Percentiles rank a stretch among this genome's conserved stretches.
These are phyloP conservation scores for Evernia prunastri DNA, from an alignment of 495 filamentous ascomycete species.

Conservation along the genomic window DNA sequence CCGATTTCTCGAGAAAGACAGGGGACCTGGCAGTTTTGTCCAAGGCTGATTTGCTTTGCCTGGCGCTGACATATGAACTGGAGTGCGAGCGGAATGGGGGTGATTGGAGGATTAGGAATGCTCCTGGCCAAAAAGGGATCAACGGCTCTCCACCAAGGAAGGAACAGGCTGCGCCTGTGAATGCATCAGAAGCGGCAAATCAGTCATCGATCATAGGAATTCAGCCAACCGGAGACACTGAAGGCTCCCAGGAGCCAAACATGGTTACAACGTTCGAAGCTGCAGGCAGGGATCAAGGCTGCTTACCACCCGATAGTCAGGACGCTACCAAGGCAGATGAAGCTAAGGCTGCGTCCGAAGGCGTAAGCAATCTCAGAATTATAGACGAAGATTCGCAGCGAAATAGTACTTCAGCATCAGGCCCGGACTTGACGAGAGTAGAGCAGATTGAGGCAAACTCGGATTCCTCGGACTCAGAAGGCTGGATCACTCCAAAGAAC, in stretches of 20 bases:
- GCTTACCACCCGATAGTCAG: not conserved
- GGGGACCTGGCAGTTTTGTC: slow-evolving; percentile 85
- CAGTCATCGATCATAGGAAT: not conserved
- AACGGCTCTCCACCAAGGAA: slow-evolving; percentile 15
- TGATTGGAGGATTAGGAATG: slow-evolving; percentile 71
- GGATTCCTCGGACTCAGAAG: slow-evolving; percentile 59
- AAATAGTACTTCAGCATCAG: slow-evolving; percentile 17
- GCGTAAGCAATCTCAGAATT: not conserved
- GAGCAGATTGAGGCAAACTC: slow-evolving; percentile 33
- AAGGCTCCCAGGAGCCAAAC: not conserved
- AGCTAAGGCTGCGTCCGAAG: not conserved
- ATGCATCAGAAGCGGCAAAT: not conserved
- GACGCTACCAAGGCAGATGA: not conserved
- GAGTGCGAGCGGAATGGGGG: slow-evolving; percentile 79
- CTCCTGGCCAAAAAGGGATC: slow-evolving; percentile 61
- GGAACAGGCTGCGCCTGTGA: slow-evolving; percentile 5
- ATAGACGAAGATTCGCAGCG: not conserved
- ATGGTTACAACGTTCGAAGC: not conserved
- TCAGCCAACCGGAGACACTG: not conserved
- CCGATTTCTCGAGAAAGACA: slow-evolving; percentile 80
- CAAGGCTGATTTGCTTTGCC: slow-evolving; percentile 75
- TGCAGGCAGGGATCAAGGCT: not conserved
- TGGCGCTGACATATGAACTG: slow-evolving; percentile 87
- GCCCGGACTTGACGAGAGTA: slow-evolving; percentile 18
- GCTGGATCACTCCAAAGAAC: slow-evolving; percentile 95